A percentile compares a stretch with the other conserved stretches of the same genome.
Evolutionary conservation across 495 filamentous ascomycete species (phyloP).

Genomic region (Xylaria flabelliformis): DNA sequence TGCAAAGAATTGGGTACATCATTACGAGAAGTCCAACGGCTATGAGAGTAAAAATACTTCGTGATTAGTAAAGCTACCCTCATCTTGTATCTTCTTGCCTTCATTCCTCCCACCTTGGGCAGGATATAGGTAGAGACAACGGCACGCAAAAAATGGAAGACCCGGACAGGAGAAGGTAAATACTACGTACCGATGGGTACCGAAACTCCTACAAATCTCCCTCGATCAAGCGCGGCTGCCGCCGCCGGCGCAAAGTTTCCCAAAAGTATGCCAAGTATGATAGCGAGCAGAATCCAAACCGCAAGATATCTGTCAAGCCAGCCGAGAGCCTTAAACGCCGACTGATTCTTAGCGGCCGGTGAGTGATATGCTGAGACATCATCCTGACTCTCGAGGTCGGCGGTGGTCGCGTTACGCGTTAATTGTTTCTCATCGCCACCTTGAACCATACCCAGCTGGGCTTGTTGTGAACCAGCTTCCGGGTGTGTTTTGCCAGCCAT

Average conservation of each 20-base stretch:
- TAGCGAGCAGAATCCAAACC: slow-evolving; percentile 85
- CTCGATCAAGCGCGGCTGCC: slow-evolving; percentile 68
- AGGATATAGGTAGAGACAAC: not conserved
- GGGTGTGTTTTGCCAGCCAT: slow-evolving; percentile 7
- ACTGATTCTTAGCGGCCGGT: slow-evolving; percentile 22
- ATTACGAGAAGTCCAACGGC: slow-evolving; percentile 85
- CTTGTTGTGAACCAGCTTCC: not conserved
- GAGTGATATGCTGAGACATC: not conserved
- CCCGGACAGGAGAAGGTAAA: not conserved
- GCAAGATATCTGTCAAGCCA: slow-evolving; percentile 78
- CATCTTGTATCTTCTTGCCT: not conserved
- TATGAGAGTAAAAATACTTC: slow-evolving; percentile 35
- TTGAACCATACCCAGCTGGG: not conserved
- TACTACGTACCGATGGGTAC: slow-evolving; percentile 71
- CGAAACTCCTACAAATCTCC: slow-evolving; percentile 75
- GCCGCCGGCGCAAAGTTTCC: slow-evolving; percentile 76
- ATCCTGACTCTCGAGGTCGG: slow-evolving; percentile 15
- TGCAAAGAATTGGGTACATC: slow-evolving; percentile 97
- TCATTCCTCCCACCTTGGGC: not conserved
- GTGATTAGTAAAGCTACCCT: not conserved
- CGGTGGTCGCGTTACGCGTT: not conserved
- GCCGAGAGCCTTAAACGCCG: slow-evolving; percentile 60
- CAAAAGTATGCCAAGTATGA: slow-evolving; percentile 78
- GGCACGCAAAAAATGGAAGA: not conserved
- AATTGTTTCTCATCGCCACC: not conserved